Conservation (phyloP, 495 filamentous ascomycete species). For the Xylaria longipes region DNA sequence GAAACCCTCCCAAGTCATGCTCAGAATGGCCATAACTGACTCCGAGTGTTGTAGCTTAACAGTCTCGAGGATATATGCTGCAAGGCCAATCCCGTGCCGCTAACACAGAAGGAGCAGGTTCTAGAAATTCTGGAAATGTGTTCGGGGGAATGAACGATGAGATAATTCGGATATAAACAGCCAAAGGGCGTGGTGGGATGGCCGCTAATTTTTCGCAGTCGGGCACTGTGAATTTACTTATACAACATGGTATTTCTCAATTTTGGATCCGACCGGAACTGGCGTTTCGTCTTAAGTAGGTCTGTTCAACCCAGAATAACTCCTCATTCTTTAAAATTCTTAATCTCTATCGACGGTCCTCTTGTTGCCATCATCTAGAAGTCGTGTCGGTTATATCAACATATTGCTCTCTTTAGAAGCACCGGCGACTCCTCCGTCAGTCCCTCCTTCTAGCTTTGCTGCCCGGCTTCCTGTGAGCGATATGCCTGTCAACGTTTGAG, state of each 20-base stretch:
- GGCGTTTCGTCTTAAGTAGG: too few relatives aligned
- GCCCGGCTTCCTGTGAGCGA: background rate
- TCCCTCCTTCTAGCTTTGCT: background rate
- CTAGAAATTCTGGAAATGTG: conserved; percentile 46
- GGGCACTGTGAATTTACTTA: too few relatives aligned
- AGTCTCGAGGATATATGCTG: conserved; percentile 44
- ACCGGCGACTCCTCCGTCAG: background rate
- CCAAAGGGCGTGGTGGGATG: background rate
- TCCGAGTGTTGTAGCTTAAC: too few relatives aligned
- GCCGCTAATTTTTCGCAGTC: too few relatives aligned
- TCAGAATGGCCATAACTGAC: too few relatives aligned
- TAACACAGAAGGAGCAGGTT: conserved; percentile 39
- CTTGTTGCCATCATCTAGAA: background rate
- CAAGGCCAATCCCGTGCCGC: conserved; percentile 45
- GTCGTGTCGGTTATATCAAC: background rate
- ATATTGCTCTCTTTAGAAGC: background rate
- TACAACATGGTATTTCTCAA: background rate
- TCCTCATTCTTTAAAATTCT: background rate
- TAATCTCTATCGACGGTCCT: background rate
- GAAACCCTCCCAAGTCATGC: too few relatives aligned
- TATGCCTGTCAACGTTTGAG: background rate
- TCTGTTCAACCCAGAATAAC: background rate
- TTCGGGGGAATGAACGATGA: conserved; percentile 9
- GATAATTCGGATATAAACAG: background rate
- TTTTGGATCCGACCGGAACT: background rate